Percentiles rank a stretch among this genome's conserved stretches.
Evolutionary conservation across 139 green algal genomes (phyloP).

Genomic region (Chlamydomonas sphaeroides): DNA sequence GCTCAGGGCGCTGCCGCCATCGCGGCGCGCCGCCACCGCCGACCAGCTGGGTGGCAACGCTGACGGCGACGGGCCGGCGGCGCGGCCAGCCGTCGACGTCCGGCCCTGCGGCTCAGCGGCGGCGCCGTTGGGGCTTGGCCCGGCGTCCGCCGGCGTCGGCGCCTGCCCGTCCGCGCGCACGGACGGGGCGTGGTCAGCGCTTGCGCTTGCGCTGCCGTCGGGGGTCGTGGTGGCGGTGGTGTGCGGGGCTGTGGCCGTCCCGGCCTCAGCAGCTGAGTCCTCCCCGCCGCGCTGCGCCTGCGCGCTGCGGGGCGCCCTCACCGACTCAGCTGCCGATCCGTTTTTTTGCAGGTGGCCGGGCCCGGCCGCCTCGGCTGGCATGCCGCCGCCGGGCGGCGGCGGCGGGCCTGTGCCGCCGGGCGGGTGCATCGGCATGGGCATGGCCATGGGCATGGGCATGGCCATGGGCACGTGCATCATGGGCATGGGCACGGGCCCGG

Average conservation of each 20-base stretch:
- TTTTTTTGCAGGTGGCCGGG: slow-evolving; percentile 28
- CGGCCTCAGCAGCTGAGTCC: slow-evolving; percentile 40
- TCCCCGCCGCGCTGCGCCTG: neutral
- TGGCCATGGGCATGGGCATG: slow-evolving; percentile 2
- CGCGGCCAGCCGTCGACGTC: neutral
- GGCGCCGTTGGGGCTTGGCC: too few relatives aligned
- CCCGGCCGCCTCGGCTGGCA: neutral
- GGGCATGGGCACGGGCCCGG: slow-evolving; percentile 11
- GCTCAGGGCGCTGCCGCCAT: neutral
- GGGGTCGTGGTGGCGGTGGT: too few relatives aligned
- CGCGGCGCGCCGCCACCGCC: slow-evolving; percentile 9
- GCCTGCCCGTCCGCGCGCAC: too few relatives aligned
- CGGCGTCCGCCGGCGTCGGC: too few relatives aligned
- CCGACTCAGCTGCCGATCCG: slow-evolving; percentile 41
- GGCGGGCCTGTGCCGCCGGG: neutral
- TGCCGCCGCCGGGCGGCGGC: too few relatives aligned
- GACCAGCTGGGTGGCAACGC: neutral
- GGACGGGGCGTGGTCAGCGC: too few relatives aligned
- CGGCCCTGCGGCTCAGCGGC: too few relatives aligned
- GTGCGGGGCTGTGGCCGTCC: slow-evolving; percentile 25
- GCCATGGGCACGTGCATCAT: slow-evolving; percentile 2
- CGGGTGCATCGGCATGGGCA: slow-evolving; percentile 13
- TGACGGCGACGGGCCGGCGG: neutral
- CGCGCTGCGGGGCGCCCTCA: slow-evolving; percentile 22
- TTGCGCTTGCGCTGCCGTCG: too few relatives aligned